Percentiles rank a stretch among this genome's conserved stretches.
Conservation (phyloP, 306 rosid genomes). For the Cicer bijugum region DNA sequence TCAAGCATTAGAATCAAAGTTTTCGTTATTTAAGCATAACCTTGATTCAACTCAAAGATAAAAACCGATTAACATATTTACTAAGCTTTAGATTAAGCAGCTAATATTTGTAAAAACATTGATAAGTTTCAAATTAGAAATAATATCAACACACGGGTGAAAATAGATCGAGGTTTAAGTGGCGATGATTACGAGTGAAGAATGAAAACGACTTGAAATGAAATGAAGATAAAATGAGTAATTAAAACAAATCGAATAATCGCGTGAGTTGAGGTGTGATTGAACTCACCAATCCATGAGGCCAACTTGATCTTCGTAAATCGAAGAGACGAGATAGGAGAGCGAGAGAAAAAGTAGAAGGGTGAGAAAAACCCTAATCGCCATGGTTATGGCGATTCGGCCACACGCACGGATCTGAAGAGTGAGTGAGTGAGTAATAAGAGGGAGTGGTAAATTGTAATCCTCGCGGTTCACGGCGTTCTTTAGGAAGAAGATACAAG, state of each 20-base stretch:
- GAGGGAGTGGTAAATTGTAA: not conserved
- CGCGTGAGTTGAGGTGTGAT: not conserved
- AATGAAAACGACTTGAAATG: conserved; percentile 15
- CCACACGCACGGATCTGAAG: conserved; percentile 58
- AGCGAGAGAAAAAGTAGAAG: conserved; percentile 50
- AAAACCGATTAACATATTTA: conserved; percentile 25
- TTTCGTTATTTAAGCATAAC: not conserved
- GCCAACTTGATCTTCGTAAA: conserved; percentile 94
- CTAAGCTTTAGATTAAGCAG: conserved; percentile 17
- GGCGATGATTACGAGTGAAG: conserved; percentile 9
- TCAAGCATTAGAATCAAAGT: conserved; percentile 7
- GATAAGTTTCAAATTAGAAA: conserved; percentile 10
- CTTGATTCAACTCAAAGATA: not conserved
- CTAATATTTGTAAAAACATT: not conserved
- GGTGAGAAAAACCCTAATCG: conserved; percentile 63
- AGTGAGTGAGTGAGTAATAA: not conserved
- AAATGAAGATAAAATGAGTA: not conserved
- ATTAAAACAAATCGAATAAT: conserved; percentile 17
- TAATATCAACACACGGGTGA: not conserved
- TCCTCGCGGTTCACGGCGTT: not conserved
- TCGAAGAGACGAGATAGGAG: conserved; percentile 53
- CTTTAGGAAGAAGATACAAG: conserved; percentile 24
- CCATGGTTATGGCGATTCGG: conserved; percentile 71
- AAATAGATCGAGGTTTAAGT: not conserved
- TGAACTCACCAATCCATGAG: conserved; percentile 84